A percentile compares a stretch with the other conserved stretches of the same genome.
Evolutionary conservation across 257 asterid genomes (phyloP).

Genomic region (Cruciata laevipes): DNA sequence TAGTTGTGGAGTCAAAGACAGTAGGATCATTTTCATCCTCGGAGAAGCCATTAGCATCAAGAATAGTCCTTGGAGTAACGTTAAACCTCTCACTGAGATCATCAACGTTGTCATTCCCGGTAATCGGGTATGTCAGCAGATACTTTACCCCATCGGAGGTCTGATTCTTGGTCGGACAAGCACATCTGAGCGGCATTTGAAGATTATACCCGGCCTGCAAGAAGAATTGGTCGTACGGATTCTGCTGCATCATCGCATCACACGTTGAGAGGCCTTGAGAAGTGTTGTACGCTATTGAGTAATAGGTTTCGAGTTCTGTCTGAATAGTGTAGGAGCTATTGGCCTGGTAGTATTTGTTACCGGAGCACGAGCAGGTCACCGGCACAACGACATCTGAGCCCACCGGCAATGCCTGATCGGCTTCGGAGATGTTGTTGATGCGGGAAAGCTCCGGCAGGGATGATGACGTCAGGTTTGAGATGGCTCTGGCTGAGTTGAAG

Average conservation of each 20-base stretch:
- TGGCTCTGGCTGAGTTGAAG: constrained; percentile 37
- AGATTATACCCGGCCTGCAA: constrained; percentile 28
- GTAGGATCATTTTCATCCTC: constrained; percentile 23
- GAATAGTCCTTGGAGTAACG: constrained; percentile 28
- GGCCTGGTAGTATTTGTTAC: constrained; percentile 47
- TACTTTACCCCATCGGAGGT: constrained; percentile 30
- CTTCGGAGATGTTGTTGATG: constrained; percentile 39
- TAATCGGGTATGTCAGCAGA: constrained; percentile 43
- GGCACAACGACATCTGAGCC: constrained; percentile 46
- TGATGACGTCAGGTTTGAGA: constrained; percentile 45
- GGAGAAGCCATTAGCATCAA: constrained; percentile 43
- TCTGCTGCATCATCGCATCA: constrained; percentile 35
- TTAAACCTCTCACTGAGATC: constrained; percentile 33
- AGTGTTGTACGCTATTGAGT: constrained; percentile 34
- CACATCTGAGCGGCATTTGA: constrained; percentile 58
- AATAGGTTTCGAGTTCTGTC: constrained; percentile 25
- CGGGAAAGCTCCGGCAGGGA: constrained; percentile 28
- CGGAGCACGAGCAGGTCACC: constrained; percentile 47
- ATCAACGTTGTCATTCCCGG: constrained; percentile 27
- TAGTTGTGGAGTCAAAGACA: constrained; percentile 41
- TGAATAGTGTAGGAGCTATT: constrained; percentile 34
- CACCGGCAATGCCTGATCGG: constrained; percentile 19
- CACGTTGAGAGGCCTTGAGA: constrained; percentile 58
- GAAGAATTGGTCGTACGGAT: constrained; percentile 18
- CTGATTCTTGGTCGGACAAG: constrained; percentile 56